These are phyloP conservation scores for Cenchrus fungigraminus DNA, from an alignment of 176 grass and related monocot genomes.

Conservation along the genomic window DNA sequence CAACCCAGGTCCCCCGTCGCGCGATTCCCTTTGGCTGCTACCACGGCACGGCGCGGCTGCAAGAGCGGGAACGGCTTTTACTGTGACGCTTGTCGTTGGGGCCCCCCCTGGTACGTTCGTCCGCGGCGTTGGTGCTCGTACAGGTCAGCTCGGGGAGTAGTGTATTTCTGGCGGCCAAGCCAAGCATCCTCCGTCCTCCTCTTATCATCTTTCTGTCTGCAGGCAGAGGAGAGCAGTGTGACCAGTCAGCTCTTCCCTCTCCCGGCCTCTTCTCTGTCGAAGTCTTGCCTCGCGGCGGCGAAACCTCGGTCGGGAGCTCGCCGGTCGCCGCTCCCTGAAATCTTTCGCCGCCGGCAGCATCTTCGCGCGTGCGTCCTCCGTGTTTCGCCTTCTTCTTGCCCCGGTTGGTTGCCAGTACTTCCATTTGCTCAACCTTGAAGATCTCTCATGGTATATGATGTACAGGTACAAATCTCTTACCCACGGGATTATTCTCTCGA, in stretches of 20 bases:
- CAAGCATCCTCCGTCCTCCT: background rate
- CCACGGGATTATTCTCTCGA: background rate
- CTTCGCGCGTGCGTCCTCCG: slow-evolving; percentile 6
- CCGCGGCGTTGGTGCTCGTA: slow-evolving; percentile 13
- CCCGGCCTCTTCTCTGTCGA: slow-evolving; percentile 5
- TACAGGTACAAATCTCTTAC: background rate
- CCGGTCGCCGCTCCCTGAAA: background rate
- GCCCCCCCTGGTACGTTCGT: slow-evolving; percentile 22
- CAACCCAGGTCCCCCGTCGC: background rate
- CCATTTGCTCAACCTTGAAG: background rate
- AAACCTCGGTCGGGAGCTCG: background rate
- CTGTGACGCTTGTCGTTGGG: slow-evolving; percentile 13
- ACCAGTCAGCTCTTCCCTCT: slow-evolving; percentile 16
- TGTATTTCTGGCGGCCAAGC: slow-evolving; percentile 21
- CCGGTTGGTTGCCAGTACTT: background rate
- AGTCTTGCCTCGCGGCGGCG: background rate
- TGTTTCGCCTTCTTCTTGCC: background rate
- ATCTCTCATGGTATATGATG: background rate
- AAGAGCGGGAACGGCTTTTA: slow-evolving; percentile 18
- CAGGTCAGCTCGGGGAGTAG: background rate
- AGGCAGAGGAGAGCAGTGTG: background rate
- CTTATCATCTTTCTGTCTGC: background rate
- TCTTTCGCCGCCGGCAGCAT: background rate
- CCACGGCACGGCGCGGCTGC: too few relatives aligned
- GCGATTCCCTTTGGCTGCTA: background rate